Evolutionary conservation across 75 land plant species (phyloP).

Genomic region (Isoetes taiwanensis): DNA sequence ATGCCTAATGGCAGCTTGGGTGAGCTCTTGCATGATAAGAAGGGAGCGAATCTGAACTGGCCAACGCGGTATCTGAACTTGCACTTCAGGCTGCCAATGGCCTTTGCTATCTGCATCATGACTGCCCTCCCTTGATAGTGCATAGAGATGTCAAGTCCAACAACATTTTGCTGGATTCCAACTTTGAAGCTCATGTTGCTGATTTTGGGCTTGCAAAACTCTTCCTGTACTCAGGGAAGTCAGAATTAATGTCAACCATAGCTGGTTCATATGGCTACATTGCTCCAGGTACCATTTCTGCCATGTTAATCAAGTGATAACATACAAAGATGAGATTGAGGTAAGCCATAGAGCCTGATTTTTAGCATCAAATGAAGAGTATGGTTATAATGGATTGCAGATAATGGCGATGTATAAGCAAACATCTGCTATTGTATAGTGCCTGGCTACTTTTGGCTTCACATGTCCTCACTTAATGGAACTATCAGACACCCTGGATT

Average conservation of each 20-base stretch:
- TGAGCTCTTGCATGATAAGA: conserved; percentile 52
- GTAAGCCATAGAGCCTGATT: too few species aligned
- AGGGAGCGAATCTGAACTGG: conserved; percentile 15
- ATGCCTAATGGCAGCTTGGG: conserved; percentile 86
- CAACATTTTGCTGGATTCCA: conserved; percentile 20
- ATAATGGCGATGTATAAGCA: too few species aligned
- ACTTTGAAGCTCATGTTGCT: conserved; percentile 22
- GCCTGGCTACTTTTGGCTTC: too few species aligned
- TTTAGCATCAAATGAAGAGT: too few species aligned
- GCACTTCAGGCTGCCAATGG: conserved; percentile 23
- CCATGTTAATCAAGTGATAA: too few species aligned
- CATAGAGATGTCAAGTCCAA: conserved; percentile 28
- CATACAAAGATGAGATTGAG: too few species aligned
- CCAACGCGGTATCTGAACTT: conserved; percentile 40
- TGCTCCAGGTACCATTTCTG: conserved; percentile 41
- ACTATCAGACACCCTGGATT: too few species aligned
- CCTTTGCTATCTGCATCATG: conserved; percentile 22
- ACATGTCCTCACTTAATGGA: too few species aligned
- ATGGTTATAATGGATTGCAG: too few species aligned
- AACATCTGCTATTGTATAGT: too few species aligned
- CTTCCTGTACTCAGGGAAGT: conserved; percentile 20
- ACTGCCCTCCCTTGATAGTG: conserved; percentile 23
- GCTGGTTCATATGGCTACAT: conserved; percentile 28
- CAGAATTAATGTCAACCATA: conserved; percentile 24
- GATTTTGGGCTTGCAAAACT: conserved; percentile 27